These are phyloP conservation scores for Camellia japonica DNA, from an alignment of 148 eudicot genomes.

Conservation along the genomic window DNA sequence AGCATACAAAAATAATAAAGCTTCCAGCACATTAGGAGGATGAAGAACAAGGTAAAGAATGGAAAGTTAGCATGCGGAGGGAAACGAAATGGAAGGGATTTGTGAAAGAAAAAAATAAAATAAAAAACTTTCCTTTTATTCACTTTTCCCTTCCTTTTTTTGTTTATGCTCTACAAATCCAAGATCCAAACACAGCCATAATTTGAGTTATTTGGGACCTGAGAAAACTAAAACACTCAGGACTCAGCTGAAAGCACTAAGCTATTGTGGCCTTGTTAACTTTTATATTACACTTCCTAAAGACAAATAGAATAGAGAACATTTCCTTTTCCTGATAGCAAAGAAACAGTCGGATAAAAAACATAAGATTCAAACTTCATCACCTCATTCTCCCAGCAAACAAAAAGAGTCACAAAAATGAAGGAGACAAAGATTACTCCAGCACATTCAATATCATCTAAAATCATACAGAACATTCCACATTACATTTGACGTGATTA, in stretches of 20 bases:
- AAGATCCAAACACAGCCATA: too few species aligned
- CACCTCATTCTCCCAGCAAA: neutral
- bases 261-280: neutral
- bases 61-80: too few species aligned
- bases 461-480: neutral
- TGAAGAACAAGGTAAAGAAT: too few species aligned
- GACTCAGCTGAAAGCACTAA: neutral
- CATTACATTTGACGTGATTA: neutral
- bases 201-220: neutral
- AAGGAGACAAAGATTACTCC: neutral
- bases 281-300: neutral
- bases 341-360: neutral
- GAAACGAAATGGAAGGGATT: neutral
- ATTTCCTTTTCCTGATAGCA: neutral
- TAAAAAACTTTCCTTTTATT: too few species aligned
- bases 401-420: neutral
- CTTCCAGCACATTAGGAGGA: neutral
- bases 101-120: neutral
- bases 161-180: too few species aligned
- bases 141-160: too few species aligned
- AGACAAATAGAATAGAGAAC: neutral
- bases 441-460: neutral
- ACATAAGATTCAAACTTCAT: neutral
- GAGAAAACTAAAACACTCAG: neutral
- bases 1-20: neutral